A percentile compares a stretch with the other conserved stretches of the same genome.
phyloP scores from a whole-genome alignment of 805 yeast genomes.

The Cyberlindnera galapagoensis region DNA sequence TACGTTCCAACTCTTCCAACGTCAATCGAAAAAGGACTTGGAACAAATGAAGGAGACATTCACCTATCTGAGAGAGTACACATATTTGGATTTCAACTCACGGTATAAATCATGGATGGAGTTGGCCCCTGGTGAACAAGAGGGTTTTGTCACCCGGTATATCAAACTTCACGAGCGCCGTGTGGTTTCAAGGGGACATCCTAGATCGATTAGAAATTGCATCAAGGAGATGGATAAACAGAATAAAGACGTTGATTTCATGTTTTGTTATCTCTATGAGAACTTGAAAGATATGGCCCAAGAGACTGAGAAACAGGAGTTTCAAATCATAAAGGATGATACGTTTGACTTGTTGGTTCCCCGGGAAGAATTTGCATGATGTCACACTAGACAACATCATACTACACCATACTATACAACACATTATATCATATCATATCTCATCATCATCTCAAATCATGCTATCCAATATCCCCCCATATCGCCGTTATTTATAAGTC shows the following conservation, averaged over 20 bases:
- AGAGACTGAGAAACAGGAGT: slow-evolving; percentile 5
- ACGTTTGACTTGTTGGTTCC: slow-evolving; percentile 9
- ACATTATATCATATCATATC: too few relatives aligned
- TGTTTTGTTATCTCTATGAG: slow-evolving; percentile 14
- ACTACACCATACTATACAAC: too few relatives aligned
- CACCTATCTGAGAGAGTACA: slow-evolving; percentile 8
- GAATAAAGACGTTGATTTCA: slow-evolving; percentile 13
- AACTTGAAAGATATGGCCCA: slow-evolving; percentile 10
- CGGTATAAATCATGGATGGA: slow-evolving; percentile 15
- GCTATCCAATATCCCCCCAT: too few relatives aligned
- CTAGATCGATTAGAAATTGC: slow-evolving; percentile 8
- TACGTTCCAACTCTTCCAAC: slow-evolving; percentile 9
- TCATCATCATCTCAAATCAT: too few relatives aligned
- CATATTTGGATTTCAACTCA: slow-evolving; percentile 8
- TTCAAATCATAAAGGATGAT: slow-evolving; percentile 11
- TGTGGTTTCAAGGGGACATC: slow-evolving; percentile 8
- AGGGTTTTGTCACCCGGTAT: slow-evolving; percentile 5
- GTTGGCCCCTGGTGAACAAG: slow-evolving; percentile 7
- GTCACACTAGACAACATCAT: neutral
- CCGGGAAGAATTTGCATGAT: slow-evolving; percentile 3
- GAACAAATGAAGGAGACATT: slow-evolving; percentile 7
- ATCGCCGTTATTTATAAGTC: slow-evolving; percentile 3
- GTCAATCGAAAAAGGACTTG: slow-evolving; percentile 3
- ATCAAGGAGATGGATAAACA: slow-evolving; percentile 10
- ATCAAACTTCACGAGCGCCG: slow-evolving; percentile 8